These are phyloP conservation scores for Epithemia pelagica DNA, from an alignment of 108 stramenopile species.

Conservation along the genomic window DNA sequence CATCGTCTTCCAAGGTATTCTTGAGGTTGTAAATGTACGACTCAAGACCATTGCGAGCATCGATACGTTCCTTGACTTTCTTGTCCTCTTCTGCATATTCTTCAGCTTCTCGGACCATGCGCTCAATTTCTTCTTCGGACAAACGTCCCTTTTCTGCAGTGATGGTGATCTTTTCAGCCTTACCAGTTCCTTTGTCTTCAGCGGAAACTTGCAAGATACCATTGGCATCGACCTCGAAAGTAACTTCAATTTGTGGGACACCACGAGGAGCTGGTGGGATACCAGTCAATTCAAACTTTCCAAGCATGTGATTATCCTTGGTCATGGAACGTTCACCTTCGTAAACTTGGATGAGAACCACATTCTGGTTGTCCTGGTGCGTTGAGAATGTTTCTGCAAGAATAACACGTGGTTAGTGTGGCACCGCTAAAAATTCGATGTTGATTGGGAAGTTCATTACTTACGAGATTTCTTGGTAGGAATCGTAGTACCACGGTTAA, in stretches of 20 bases:
- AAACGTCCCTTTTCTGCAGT: slow-evolving; percentile 95
- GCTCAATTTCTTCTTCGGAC: slow-evolving; percentile 89
- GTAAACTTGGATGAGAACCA: slow-evolving; percentile 89
- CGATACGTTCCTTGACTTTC: slow-evolving; percentile 81
- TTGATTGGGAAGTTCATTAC: neutral
- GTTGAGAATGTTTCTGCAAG: slow-evolving; percentile 77
- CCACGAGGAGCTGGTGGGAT: slow-evolving; percentile 94
- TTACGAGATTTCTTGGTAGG: slow-evolving; percentile 84
- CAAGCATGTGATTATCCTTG: slow-evolving; percentile 91
- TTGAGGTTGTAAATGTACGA: slow-evolving; percentile 94
- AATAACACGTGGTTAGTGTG: neutral
- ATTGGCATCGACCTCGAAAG: slow-evolving; percentile 96
- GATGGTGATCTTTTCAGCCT: slow-evolving; percentile 92
- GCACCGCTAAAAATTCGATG: neutral
- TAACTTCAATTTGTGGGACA: slow-evolving; percentile 91
- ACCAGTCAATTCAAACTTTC: slow-evolving; percentile 91
- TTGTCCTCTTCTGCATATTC: slow-evolving; percentile 93
- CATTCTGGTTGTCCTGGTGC: slow-evolving; percentile 89
- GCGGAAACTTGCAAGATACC: slow-evolving; percentile 92
- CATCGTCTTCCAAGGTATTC: slow-evolving; percentile 90
- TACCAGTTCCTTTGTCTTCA: slow-evolving; percentile 92
- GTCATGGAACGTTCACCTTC: slow-evolving; percentile 97
- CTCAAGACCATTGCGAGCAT: slow-evolving; percentile 90
- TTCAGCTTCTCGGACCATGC: slow-evolving; percentile 96
- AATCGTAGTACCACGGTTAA: slow-evolving; percentile 79